These are phyloP conservation scores for Akanthomyces dipterigenus DNA, from an alignment of 2,329 filamentous ascomycete species.

Conservation along the genomic window DNA sequence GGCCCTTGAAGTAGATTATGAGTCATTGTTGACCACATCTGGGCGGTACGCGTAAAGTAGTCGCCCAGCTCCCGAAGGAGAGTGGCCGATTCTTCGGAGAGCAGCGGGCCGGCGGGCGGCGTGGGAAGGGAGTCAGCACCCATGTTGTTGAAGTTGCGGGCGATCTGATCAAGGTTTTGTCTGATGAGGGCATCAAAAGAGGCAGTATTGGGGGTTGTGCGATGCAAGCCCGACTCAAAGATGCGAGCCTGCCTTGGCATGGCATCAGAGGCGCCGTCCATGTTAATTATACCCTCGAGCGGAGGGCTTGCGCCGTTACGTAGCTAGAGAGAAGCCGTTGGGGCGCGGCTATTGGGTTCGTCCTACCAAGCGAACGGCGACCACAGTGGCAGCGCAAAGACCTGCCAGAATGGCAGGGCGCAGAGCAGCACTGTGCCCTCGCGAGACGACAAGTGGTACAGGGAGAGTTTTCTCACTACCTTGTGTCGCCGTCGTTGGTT, in stretches of 20 bases:
- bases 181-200: slow-evolving; percentile 5
- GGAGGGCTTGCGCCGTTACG: neutral
- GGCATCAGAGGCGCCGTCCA: slow-evolving; percentile 4
- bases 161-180: neutral
- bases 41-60: slow-evolving; percentile 28
- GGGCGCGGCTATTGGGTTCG: slow-evolving; percentile 1
- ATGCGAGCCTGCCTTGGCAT: slow-evolving; percentile 5
- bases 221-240: slow-evolving; percentile 10
- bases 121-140: slow-evolving; percentile 6
- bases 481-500: neutral
- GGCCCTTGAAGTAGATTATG: slow-evolving; percentile 26
- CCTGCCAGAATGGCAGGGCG: neutral
- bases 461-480: neutral
- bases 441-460: slow-evolving; percentile 3
- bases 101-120: slow-evolving; percentile 11
- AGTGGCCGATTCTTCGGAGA: slow-evolving; percentile 18
- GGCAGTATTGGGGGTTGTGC: neutral
- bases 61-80: slow-evolving; percentile 30
- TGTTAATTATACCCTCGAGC: slow-evolving; percentile 5
- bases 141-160: slow-evolving; percentile 5
- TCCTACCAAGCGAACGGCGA: slow-evolving; percentile 2
- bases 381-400: neutral
- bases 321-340: neutral
- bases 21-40: slow-evolving; percentile 27
- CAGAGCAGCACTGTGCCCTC: neutral